Evolutionary conservation across 1,139 yeast genomes (phyloP), one percentile per base, ranked within the genome.

Genomic region (Suhomyces wounanorum): DNA sequence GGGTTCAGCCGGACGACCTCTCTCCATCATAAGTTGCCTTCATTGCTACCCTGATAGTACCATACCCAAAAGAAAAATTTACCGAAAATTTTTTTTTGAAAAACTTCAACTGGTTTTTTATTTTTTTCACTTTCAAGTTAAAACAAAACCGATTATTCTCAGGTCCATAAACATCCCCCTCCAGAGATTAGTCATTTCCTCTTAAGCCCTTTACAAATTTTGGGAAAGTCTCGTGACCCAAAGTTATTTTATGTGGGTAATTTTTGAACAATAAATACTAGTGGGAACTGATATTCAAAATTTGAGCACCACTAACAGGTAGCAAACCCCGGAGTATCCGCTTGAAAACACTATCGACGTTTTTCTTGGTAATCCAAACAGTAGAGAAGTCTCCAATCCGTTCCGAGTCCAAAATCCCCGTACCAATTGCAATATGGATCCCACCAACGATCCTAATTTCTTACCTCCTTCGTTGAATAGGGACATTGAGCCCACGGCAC

Each of bases 381-480:
- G 6, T 14, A 7, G 14, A 33, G 17, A 4, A 33, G 14, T 8
- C 18, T 16, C 8, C 4, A 33, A 33, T 14, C 37, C 23, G 23
- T 21, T 21, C 6, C 23, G 3, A 3, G 10, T 30, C 26, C 30
- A 11, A 14, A 26, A 11, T 28, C 43, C 28, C 33, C 6, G 18
- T n/a, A 14, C 16, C 25, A 14, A 26, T 28, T 8, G 18, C 35
- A 17, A 30, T 8, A 87, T 87, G 95, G 95, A 87, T 64, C 95
- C 95, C 30, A 85, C 89, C 7, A 81, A 83, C 69, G 94, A 87
- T 59, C 92, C 94, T 30, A 82, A 86, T 65, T 87, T 87, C 65
- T 79, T 82, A 45, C 91, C 92, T 8, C 89, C 91, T 3, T 82
- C 88, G 11, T 75, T 81, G 44, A 79, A 83, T 52, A 82, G 80